phyloP scores from a whole-genome alignment of 1,139 yeast genomes.

The Zygosaccharomyces sapae region DNA sequence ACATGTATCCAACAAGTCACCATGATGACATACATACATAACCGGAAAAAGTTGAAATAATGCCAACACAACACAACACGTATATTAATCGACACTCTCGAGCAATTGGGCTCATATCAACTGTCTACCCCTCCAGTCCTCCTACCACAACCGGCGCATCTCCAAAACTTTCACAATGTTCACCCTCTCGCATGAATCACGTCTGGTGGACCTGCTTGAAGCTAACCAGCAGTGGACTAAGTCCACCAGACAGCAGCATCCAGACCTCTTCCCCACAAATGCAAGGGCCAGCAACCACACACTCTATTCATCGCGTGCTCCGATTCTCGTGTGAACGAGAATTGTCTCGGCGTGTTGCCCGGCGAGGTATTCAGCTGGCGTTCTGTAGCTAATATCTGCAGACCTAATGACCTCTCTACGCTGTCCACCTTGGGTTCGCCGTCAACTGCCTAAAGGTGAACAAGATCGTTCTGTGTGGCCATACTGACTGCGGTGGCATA shows the following conservation, averaged over 20 bases:
- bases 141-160: too few species aligned
- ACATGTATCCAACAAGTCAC: too few species aligned
- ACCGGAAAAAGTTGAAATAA: too few species aligned
- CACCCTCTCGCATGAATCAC: conserved; percentile 53
- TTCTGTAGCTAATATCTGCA: conserved; percentile 81
- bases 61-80: too few species aligned
- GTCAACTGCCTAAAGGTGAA: conserved; percentile 79
- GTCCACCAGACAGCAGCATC: conserved; percentile 53
- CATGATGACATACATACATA: too few species aligned
- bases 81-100: too few species aligned
- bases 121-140: too few species aligned
- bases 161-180: conserved; percentile 41
- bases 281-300: conserved; percentile 89
- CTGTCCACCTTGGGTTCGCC: conserved; percentile 88
- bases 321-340: conserved; percentile 87
- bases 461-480: conserved; percentile 91
- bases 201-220: conserved; percentile 58
- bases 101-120: too few species aligned
- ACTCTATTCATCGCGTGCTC: conserved; percentile 96
- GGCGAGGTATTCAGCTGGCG: conserved; percentile 95
- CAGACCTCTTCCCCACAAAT: conserved; percentile 64
- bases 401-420: conserved; percentile 67
- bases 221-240: conserved; percentile 70
- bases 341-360: conserved; percentile 73
- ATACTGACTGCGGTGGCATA: conserved; percentile 95